Evolutionary conservation across 1,139 yeast genomes (phyloP).

Genomic region (Pichia sp.): DNA sequence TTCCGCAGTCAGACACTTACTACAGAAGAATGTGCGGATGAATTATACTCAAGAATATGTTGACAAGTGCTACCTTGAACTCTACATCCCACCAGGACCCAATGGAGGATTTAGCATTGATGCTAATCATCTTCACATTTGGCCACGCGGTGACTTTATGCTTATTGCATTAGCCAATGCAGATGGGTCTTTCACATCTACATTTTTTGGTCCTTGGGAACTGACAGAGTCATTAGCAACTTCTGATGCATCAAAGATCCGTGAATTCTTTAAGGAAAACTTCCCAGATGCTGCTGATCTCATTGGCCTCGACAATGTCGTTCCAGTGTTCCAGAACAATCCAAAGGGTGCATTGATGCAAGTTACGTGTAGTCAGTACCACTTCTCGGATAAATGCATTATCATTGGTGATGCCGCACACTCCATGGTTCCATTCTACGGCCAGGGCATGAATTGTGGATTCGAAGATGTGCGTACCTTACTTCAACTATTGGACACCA

Average conservation of each 20-base stretch:
- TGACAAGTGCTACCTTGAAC: conserved; percentile 78
- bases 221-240: conserved; percentile 48
- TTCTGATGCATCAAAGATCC: conserved; percentile 30
- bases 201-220: conserved; percentile 82
- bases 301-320: conserved; percentile 49
- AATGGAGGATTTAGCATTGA: conserved; percentile 43
- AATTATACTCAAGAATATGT: conserved; percentile 69
- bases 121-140: conserved; percentile 79
- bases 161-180: conserved; percentile 80
- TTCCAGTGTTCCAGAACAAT: conserved; percentile 45
- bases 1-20: conserved; percentile 63
- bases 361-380: conserved; percentile 61
- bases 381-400: conserved; percentile 55
- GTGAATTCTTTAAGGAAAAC: conserved; percentile 45
- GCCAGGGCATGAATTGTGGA: conserved; percentile 97
- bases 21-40: conserved; percentile 65
- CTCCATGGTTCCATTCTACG: conserved; percentile 95
- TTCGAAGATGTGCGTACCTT: conserved; percentile 80
- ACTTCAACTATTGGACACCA: conserved; percentile 45
- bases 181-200: conserved; percentile 85
- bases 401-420: conserved; percentile 93
- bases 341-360: conserved; percentile 77
- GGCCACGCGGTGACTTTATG: conserved; percentile 90
- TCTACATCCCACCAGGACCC: conserved; percentile 57
- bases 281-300: conserved; percentile 71